A percentile compares a stretch with the other conserved stretches of the same genome.
Evolutionary conservation across 352 stramenopile species (phyloP).

Genomic region (Phytophthora uliginosa): DNA sequence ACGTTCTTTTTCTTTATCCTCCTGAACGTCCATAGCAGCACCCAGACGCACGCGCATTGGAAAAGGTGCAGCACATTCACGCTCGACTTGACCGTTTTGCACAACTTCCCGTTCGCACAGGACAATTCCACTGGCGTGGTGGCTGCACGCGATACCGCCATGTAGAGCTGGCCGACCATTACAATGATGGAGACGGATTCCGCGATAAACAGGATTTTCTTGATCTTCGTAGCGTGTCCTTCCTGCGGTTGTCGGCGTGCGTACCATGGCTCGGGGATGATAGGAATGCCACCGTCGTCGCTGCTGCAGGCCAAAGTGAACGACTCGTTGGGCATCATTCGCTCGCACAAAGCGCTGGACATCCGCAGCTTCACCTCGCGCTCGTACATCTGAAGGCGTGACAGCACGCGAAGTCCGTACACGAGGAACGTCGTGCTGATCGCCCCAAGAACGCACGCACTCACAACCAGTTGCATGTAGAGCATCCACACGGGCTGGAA

Average conservation of each 20-base stretch:
- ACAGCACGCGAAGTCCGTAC: conserved; percentile 43
- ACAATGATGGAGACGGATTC: conserved; percentile 53
- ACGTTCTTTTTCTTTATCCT: conserved; percentile 31
- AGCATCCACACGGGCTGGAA: conserved; percentile 40
- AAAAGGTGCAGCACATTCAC: conserved; percentile 47
- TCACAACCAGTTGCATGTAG: conserved; percentile 43
- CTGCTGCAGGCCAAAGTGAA: conserved; percentile 47
- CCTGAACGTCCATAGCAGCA: conserved; percentile 45
- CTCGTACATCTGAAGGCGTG: conserved; percentile 36
- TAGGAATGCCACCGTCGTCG: conserved; percentile 25
- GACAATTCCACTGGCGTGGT: conserved; percentile 47
- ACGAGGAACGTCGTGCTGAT: conserved; percentile 47
- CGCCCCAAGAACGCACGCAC: conserved; percentile 33
- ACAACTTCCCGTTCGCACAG: conserved; percentile 63
- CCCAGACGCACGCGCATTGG: conserved; percentile 43
- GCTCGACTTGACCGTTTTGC: conserved; percentile 45
- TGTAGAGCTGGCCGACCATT: conserved; percentile 47
- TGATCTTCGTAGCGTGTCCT: conserved; percentile 52
- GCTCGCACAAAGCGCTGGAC: conserved; percentile 37
- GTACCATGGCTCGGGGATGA: conserved; percentile 19
- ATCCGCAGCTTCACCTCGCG: conserved; percentile 33
- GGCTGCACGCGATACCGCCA: conserved; percentile 26
- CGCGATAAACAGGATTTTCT: conserved; percentile 60
- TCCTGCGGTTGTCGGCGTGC: conserved; percentile 27
- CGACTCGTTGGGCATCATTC: conserved; percentile 51